These are phyloP conservation scores for Pseudogymnoascus sp. DNA, from an alignment of 2,329 filamentous ascomycete genomes.

Conservation along the genomic window DNA sequence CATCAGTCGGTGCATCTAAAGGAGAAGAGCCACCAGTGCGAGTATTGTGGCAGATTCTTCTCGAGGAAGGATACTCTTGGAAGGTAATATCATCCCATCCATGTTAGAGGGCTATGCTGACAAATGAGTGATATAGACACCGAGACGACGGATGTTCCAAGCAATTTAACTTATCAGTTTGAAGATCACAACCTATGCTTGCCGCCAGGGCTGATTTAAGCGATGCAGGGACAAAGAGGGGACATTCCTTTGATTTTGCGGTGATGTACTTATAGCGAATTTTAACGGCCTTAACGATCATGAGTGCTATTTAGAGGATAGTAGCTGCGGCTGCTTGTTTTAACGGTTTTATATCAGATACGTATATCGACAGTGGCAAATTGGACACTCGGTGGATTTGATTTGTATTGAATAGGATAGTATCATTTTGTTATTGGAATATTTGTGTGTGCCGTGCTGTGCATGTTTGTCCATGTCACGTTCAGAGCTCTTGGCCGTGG, in stretches of 20 bases:
- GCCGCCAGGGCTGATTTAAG: background rate
- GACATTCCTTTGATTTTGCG: background rate
- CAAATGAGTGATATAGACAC: constrained; percentile 44
- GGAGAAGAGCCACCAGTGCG: constrained; percentile 60
- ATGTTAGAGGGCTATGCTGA: constrained; percentile 8
- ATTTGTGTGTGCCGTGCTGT: background rate
- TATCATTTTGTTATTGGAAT: background rate
- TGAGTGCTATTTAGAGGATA: background rate
- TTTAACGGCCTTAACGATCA: background rate
- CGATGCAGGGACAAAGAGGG: background rate
- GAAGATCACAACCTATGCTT: background rate
- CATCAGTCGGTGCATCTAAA: constrained; percentile 65
- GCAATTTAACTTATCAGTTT: constrained; percentile 37
- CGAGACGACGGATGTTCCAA: constrained; percentile 69
- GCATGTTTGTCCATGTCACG: background rate
- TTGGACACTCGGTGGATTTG: background rate
- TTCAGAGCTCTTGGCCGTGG: background rate
- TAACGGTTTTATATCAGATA: background rate
- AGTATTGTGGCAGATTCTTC: constrained; percentile 63
- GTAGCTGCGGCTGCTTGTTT: background rate
- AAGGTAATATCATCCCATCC: constrained; percentile 45
- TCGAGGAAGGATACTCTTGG: constrained; percentile 75
- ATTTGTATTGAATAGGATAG: background rate
- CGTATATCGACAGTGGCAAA: background rate
- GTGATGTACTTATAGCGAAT: background rate